Conservation (phyloP, 495 filamentous ascomycete genomes). For the Thermochaetoides thermophila region DNA sequence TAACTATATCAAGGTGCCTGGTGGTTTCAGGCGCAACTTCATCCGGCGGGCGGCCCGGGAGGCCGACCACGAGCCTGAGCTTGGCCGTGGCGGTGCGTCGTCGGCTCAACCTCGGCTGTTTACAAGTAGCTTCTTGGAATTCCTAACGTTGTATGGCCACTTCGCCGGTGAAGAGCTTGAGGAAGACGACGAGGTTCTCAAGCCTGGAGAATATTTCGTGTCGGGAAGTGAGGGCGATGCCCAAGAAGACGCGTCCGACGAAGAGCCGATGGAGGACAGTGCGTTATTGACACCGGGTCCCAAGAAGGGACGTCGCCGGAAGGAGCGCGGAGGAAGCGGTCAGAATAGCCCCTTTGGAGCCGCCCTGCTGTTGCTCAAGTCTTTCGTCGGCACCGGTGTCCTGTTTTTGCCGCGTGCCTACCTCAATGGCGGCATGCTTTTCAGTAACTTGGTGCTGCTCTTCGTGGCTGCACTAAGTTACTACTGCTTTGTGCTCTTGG, state of each 20-base stretch:
- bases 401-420: constrained; percentile 85
- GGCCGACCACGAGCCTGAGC: constrained; percentile 30
- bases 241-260: constrained; percentile 38
- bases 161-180: constrained; percentile 94
- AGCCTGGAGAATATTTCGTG: constrained; percentile 72
- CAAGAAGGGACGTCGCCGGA: constrained; percentile 55
- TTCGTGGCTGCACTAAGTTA: constrained; percentile 74
- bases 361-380: constrained; percentile 75
- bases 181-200: constrained; percentile 81
- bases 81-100: constrained; percentile 22
- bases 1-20: constrained; percentile 74
- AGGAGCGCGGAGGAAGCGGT: constrained; percentile 53
- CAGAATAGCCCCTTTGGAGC: constrained; percentile 60
- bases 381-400: constrained; percentile 96
- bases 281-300: constrained; percentile 60
- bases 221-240: constrained; percentile 45
- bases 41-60: constrained; percentile 53
- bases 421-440: constrained; percentile 93
- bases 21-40: constrained; percentile 84
- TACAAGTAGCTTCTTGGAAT: constrained; percentile 87
- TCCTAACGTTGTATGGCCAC: constrained; percentile 85
- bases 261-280: constrained; percentile 67
- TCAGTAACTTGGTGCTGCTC: constrained; percentile 80
- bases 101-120: constrained; percentile 46
- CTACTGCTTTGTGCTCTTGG: constrained; percentile 90